Percentiles rank a stretch among this genome's conserved stretches.
Evolutionary conservation across 768 basidiomycete species (phyloP).

Genomic region (Cubamyces lactineus): DNA sequence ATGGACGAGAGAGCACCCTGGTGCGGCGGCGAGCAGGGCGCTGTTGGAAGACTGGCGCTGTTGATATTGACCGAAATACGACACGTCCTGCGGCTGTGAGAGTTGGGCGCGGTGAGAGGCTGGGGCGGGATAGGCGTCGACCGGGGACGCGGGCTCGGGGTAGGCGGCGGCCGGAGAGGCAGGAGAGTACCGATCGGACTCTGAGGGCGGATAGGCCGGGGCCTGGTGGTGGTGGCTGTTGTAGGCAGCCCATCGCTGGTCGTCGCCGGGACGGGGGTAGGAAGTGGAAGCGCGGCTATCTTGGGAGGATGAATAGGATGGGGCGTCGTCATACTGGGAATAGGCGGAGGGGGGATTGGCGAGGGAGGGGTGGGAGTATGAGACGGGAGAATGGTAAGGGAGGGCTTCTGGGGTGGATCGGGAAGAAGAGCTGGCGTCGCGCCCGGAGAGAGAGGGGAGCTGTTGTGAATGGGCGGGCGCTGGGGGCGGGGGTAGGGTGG

Average conservation of each 20-base stretch:
- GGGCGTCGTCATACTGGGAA: slow-evolving; percentile 21
- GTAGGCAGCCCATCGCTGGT: slow-evolving; percentile 11
- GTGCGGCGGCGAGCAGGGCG: slow-evolving; percentile 4
- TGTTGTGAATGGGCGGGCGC: slow-evolving; percentile 22
- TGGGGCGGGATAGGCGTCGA: slow-evolving; percentile 3
- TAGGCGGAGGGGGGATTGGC: slow-evolving; percentile 3
- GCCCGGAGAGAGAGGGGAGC: slow-evolving; percentile 8
- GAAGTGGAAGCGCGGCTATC: slow-evolving; percentile 18
- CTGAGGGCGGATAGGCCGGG: slow-evolving; percentile 11
- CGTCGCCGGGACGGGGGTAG: slow-evolving; percentile 9
- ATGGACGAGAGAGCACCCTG: background rate
- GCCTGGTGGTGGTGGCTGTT: slow-evolving; percentile 6
- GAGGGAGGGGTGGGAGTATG: slow-evolving; percentile 17
- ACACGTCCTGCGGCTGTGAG: slow-evolving; percentile 1
- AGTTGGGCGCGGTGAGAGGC: slow-evolving; percentile 3
- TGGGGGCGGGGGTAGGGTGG: slow-evolving; percentile 32
- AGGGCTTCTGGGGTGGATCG: slow-evolving; percentile 24
- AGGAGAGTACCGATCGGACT: slow-evolving; percentile 19
- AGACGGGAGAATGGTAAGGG: slow-evolving; percentile 17
- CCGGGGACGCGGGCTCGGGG: slow-evolving; percentile 19
- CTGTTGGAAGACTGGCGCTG: background rate
- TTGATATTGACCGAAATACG: slow-evolving; percentile 3
- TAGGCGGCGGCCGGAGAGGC: slow-evolving; percentile 15
- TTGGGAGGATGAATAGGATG: slow-evolving; percentile 22
- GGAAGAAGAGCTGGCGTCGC: slow-evolving; percentile 25